Evolutionary conservation across 441 rosid genomes (phyloP).

Genomic region (Populus tomentosa): DNA sequence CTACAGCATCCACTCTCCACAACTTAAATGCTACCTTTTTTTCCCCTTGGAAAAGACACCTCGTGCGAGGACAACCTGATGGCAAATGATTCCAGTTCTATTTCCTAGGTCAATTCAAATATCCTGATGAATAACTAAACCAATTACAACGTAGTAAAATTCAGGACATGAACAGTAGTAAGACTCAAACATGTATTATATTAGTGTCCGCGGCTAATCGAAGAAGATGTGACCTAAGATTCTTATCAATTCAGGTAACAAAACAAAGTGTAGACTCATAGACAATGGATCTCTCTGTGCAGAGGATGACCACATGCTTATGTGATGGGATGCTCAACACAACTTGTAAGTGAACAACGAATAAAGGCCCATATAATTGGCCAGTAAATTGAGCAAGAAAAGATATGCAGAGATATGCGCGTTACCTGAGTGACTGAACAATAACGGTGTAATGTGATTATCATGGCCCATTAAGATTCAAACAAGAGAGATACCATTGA

Average conservation of each 20-base stretch:
- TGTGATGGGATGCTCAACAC: slow-evolving; percentile 7
- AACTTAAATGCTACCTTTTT: neutral
- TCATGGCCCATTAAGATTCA: slow-evolving; percentile 41
- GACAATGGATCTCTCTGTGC: slow-evolving; percentile 11
- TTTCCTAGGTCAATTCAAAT: neutral
- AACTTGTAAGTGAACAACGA: slow-evolving; percentile 26
- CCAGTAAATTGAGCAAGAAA: slow-evolving; percentile 18
- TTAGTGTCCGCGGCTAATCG: neutral
- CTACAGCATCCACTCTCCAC: neutral
- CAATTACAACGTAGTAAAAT: neutral
- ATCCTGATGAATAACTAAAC: slow-evolving; percentile 6
- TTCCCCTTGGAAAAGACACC: neutral
- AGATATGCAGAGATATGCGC: slow-evolving; percentile 18
- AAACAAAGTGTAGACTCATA: slow-evolving; percentile 5
- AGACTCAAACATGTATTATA: slow-evolving; percentile 5
- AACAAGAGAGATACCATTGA: slow-evolving; percentile 37
- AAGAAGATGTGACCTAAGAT: neutral
- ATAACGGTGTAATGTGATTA: slow-evolving; percentile 26
- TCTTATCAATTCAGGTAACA: neutral
- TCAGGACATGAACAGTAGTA: neutral
- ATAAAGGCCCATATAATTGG: slow-evolving; percentile 7
- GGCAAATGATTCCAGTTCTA: slow-evolving; percentile 5
- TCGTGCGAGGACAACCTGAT: slow-evolving; percentile 2
- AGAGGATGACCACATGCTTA: slow-evolving; percentile 16
- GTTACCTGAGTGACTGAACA: slow-evolving; percentile 24